Conservation (phyloP, 495 filamentous ascomycete genomes). For the Neurospora sp. region DNA sequence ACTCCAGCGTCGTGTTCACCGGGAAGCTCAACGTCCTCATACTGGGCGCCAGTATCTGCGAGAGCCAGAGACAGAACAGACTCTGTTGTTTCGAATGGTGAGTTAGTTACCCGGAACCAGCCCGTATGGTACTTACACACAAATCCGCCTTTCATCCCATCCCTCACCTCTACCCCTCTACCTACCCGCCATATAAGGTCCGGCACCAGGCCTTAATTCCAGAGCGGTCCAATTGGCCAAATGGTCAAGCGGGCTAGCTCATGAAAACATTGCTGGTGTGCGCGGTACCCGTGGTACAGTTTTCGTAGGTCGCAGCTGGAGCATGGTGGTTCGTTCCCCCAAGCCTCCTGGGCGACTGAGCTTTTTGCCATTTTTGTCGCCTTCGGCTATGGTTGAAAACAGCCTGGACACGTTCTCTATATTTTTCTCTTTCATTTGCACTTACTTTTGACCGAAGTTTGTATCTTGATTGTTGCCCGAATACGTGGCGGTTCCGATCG, state of each 20-base stretch:
- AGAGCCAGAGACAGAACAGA: conserved; percentile 33
- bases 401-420: not conserved
- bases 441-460: not conserved
- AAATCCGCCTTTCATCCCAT: not conserved
- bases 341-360: not conserved
- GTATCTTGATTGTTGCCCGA: not conserved
- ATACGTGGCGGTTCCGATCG: not conserved
- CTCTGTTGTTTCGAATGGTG: conserved; percentile 51
- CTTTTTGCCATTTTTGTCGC: not conserved
- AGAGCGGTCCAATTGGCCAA: not conserved
- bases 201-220: not conserved
- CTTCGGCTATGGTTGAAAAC: not conserved
- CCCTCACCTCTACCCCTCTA: not conserved
- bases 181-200: not conserved
- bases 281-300: not conserved
- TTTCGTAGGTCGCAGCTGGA: not conserved
- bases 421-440: not conserved
- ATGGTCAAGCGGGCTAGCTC: not conserved
- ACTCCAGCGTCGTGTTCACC: conserved; percentile 33
- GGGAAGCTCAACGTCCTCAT: conserved; percentile 51
- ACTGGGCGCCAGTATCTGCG: conserved; percentile 41
- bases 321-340: not conserved
- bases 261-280: not conserved
- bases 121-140: not conserved
- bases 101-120: not conserved